Evolutionary conservation across 1,139 yeast genomes (phyloP).

Genomic region (Sugiyamaella xylanicola): DNA sequence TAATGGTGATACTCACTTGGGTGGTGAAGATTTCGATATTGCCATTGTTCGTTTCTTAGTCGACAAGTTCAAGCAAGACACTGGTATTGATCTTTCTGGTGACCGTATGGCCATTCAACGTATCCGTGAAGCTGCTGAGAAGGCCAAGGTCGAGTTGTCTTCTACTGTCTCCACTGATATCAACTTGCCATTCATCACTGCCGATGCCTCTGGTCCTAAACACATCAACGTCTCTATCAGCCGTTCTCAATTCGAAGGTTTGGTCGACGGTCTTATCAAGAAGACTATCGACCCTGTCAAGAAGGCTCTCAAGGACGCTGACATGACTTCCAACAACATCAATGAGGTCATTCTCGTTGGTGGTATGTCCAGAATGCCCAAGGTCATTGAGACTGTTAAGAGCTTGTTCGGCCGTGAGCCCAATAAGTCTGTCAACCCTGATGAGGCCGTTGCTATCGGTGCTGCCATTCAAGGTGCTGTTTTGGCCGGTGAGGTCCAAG

Average conservation of each 20-base stretch:
- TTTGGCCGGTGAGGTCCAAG: constrained; percentile 97
- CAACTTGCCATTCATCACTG: constrained; percentile 96
- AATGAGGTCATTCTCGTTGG: constrained; percentile 97
- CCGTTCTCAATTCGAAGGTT: constrained; percentile 89
- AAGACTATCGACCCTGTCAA: constrained; percentile 95
- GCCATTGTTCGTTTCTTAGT: constrained; percentile 86
- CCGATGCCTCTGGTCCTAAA: constrained; percentile 95
- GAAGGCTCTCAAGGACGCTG: constrained; percentile 97
- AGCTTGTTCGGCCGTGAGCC: constrained; percentile 92
- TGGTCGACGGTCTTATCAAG: constrained; percentile 90
- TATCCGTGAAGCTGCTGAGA: constrained; percentile 99
- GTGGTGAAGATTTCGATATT: constrained; percentile 85
- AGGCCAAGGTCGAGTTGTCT: constrained; percentile 98
- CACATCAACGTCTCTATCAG: constrained; percentile 93
- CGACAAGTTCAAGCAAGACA: constrained; percentile 88
- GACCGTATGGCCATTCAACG: constrained; percentile 99
- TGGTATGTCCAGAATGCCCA: constrained; percentile 99
- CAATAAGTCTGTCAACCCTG: constrained; percentile 98
- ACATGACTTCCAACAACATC: constrained; percentile 77
- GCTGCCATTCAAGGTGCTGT: constrained; percentile 99
- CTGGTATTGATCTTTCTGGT: constrained; percentile 81
- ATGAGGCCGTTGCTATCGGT: constrained; percentile 99
- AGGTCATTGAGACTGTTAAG: constrained; percentile 96
- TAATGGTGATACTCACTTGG: constrained; percentile 87
- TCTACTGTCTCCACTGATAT: constrained; percentile 92